Percentiles rank a stretch among this genome's conserved stretches.
Evolutionary conservation across 2,329 filamentous ascomycete species (phyloP).

Genomic region (Colletotrichum salicis): DNA sequence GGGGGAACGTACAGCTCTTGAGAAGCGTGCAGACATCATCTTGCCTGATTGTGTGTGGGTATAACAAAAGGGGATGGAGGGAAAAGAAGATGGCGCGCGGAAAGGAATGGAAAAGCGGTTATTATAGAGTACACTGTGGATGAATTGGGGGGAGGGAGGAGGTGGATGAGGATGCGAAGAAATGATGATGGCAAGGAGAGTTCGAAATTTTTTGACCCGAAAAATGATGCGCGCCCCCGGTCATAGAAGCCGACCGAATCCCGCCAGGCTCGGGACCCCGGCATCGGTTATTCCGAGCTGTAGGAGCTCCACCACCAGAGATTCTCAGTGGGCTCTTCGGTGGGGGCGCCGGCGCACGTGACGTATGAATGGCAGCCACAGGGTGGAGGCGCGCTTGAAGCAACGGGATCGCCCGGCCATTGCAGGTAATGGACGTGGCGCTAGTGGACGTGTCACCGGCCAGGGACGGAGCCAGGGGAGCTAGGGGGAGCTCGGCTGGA

Average conservation of each 20-base stretch:
- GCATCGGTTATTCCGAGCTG: conserved; percentile 25
- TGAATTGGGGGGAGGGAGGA: conserved; percentile 25
- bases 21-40: conserved; percentile 79
- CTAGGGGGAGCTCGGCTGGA: conserved; percentile 15
- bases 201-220: conserved; percentile 52
- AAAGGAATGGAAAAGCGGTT: conserved; percentile 33
- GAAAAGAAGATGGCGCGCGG: conserved; percentile 34
- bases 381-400: not conserved
- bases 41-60: conserved; percentile 49
- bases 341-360: not conserved
- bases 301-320: not conserved
- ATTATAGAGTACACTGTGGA: conserved; percentile 36
- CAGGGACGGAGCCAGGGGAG: conserved; percentile 23
- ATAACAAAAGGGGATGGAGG: conserved; percentile 42
- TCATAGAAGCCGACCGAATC: conserved; percentile 57
- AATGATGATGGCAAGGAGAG: conserved; percentile 39
- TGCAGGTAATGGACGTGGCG: conserved; percentile 2
- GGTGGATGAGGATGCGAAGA: conserved; percentile 21
- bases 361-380: conserved; percentile 21
- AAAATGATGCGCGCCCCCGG: conserved; percentile 47
- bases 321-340: not conserved
- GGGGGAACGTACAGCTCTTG: conserved; percentile 73
- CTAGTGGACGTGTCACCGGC: conserved; percentile 4
- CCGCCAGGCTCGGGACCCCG: conserved; percentile 40
- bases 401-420: conserved; percentile 17